These are phyloP conservation scores for Acanthamoeba lenticulata DNA, from an alignment of 208 protist species.

Conservation along the genomic window DNA sequence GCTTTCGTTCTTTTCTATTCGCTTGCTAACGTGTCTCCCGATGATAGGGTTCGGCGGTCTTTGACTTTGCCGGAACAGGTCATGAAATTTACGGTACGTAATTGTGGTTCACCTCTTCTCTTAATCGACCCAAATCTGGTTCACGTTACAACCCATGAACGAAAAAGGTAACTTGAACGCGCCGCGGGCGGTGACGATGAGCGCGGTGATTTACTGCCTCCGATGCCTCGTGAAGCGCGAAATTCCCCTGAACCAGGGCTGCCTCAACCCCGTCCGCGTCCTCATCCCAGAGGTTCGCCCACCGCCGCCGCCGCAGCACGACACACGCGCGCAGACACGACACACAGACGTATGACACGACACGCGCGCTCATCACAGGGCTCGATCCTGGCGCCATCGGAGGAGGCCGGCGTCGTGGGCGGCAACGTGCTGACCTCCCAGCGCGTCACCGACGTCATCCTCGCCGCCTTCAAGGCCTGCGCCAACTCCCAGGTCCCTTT, in stretches of 20 bases:
- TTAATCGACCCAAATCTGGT: not conserved
- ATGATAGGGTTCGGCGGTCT: conserved; percentile 84
- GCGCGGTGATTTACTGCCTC: conserved; percentile 95
- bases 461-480: conserved; percentile 92
- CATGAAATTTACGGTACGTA: conserved; percentile 86
- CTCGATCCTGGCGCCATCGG: conserved; percentile 90
- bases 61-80: conserved; percentile 94
- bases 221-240: conserved; percentile 93
- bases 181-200: conserved; percentile 91
- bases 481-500: conserved; percentile 88
- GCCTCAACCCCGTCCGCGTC: conserved; percentile 91
- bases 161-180: conserved; percentile 91
- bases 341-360: not conserved
- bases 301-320: not conserved
- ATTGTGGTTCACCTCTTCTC: too few species aligned
- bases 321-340: not conserved
- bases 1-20: not conserved
- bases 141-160: not conserved
- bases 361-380: conserved; percentile 68
- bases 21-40: not conserved
- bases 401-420: conserved; percentile 93
- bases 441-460: conserved; percentile 94
- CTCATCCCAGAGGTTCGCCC: conserved; percentile 80
- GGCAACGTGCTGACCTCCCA: conserved; percentile 96
- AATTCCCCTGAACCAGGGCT: conserved; percentile 95